These are phyloP conservation scores for Coniochaeta sp. DNA, from an alignment of 2,329 filamentous ascomycete species.

Conservation along the genomic window DNA sequence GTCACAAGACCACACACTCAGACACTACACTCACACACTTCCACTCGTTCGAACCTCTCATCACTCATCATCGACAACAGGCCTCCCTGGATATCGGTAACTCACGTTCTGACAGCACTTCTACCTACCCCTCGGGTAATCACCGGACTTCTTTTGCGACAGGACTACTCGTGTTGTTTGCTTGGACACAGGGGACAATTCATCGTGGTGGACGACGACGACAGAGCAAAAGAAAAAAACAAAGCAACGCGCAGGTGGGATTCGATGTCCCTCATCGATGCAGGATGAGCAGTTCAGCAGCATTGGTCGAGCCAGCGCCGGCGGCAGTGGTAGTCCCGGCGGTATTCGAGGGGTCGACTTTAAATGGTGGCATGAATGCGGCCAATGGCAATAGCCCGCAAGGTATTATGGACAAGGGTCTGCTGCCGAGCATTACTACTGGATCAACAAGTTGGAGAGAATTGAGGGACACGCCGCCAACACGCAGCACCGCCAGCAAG, in stretches of 20 bases:
- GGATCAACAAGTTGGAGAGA: not conserved
- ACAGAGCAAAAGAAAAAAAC: not conserved
- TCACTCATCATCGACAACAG: no score
- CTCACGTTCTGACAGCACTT: no score
- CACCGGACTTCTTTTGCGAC: not conserved
- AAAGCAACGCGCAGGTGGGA: not conserved
- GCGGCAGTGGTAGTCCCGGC: not conserved
- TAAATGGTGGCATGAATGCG: not conserved
- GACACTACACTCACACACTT: not conserved
- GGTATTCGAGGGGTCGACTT: conserved; percentile 2
- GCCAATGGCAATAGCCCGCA: not conserved
- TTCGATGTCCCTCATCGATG: conserved; percentile 3
- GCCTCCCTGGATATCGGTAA: no score
- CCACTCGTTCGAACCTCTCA: no score
- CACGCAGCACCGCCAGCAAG: not conserved
- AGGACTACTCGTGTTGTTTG: not conserved
- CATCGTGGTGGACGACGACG: not conserved
- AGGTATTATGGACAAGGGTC: conserved; percentile 4
- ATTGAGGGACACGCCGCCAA: conserved; percentile 1
- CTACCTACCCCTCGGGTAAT: no score
- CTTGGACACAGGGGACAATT: not conserved
- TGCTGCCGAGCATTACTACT: not conserved
- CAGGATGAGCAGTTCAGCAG: conserved; percentile 5
- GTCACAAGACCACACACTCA: not conserved
- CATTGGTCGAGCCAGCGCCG: conserved; percentile 1